These are phyloP conservation scores for Grigorovia yakushimaensis DNA, from an alignment of 805 yeast genomes.

Conservation along the genomic window DNA sequence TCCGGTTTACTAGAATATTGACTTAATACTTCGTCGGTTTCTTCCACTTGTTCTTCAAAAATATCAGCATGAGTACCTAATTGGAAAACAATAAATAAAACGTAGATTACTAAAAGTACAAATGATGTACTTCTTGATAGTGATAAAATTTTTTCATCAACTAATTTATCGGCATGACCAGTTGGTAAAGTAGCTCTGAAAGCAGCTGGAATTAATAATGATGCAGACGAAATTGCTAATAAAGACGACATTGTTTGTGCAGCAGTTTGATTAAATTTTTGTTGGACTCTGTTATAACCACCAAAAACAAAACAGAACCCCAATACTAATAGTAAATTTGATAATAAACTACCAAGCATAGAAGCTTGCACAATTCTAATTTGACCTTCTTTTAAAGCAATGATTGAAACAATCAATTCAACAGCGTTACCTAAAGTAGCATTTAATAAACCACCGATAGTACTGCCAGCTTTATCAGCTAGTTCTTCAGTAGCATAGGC, in stretches of 20 bases:
- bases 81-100: conserved; percentile 77
- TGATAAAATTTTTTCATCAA: conserved; percentile 43
- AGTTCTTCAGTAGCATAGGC: conserved; percentile 92
- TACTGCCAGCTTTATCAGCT: conserved; percentile 79
- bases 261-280: conserved; percentile 86
- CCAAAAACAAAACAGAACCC: conserved; percentile 96
- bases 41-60: conserved; percentile 49
- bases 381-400: conserved; percentile 79
- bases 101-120: conserved; percentile 65
- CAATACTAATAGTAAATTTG: conserved; percentile 77
- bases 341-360: conserved; percentile 88
- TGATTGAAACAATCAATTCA: conserved; percentile 86
- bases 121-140: conserved; percentile 82
- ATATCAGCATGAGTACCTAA: conserved; percentile 72
- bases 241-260: conserved; percentile 97
- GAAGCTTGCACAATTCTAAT: conserved; percentile 93
- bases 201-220: conserved; percentile 90
- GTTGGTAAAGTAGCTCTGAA: conserved; percentile 71
- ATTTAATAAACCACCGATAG: conserved; percentile 86
- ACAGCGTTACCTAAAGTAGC: conserved; percentile 98
- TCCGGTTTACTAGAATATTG: conserved; percentile 13
- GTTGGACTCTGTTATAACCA: conserved; percentile 78
- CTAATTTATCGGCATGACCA: conserved; percentile 28
- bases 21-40: conserved; percentile 29
- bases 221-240: conserved; percentile 83